Evolutionary conservation across 345 rosid genomes (phyloP).

Genomic region (Hevea brasiliensis): DNA sequence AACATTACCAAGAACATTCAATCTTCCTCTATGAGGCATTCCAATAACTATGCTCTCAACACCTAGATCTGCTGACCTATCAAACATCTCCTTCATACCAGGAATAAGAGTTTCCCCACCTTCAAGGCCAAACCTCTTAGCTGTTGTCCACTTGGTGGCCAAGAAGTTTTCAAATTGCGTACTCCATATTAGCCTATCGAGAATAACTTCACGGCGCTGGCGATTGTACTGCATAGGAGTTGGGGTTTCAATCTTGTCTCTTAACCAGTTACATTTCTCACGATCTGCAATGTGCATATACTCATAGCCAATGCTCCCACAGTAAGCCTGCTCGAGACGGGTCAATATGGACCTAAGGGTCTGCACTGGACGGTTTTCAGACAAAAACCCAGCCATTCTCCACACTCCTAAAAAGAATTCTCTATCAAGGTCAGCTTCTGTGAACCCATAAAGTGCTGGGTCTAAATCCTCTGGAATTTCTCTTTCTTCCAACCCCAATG

Average conservation of each 20-base stretch:
- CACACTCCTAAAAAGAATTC: slow-evolving; percentile 83
- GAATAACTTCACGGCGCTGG: slow-evolving; percentile 71
- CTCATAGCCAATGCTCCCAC: slow-evolving; percentile 78
- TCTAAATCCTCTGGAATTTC: slow-evolving; percentile 71
- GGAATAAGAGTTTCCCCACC: slow-evolving; percentile 87
- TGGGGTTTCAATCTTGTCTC: slow-evolving; percentile 85
- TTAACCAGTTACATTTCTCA: slow-evolving; percentile 77
- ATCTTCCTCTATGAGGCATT: slow-evolving; percentile 75
- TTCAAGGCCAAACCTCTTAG: slow-evolving; percentile 89
- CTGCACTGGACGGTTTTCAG: slow-evolving; percentile 85
- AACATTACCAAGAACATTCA: slow-evolving; percentile 78
- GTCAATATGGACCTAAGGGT: slow-evolving; percentile 70
- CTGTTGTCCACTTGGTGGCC: slow-evolving; percentile 86
- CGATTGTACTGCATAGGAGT: slow-evolving; percentile 63
- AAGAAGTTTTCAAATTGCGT: slow-evolving; percentile 83
- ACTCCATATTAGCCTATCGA: slow-evolving; percentile 82
- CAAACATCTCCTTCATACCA: slow-evolving; percentile 92
- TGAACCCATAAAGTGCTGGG: slow-evolving; percentile 62
- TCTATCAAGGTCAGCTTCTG: slow-evolving; percentile 71
- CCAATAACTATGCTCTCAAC: slow-evolving; percentile 85
- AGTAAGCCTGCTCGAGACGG: slow-evolving; percentile 82
- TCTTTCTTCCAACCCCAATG: slow-evolving; percentile 64
- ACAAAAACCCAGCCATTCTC: slow-evolving; percentile 76
- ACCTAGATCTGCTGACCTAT: slow-evolving; percentile 72
- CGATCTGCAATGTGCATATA: slow-evolving; percentile 87